Base-by-base conservation (phyloP, 2,329 filamentous ascomycete species). In the Sordariomycetes sp. region DNA sequence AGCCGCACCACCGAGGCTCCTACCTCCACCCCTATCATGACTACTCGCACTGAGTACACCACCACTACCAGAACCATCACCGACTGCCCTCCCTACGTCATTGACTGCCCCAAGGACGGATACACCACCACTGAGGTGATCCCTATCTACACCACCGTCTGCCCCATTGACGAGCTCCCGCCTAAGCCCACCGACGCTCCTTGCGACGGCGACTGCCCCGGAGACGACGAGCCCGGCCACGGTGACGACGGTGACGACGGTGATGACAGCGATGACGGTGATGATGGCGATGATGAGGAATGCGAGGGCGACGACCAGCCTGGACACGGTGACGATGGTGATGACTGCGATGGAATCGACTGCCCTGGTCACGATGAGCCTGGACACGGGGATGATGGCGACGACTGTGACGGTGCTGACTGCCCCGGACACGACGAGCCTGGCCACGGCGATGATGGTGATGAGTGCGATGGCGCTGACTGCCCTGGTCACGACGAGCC, bases 11-110 rank as follows among this genome's bases (percentile, higher is more conserved):
- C n/a, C n/a, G n/a, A n/a, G n/a, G n/a, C n/a, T n/a, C n/a, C n/a
- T 16, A 28, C 25, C n/a, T 8, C 6, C 16, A 21, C 11, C 30
- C 42, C 6, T 14, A 33, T 10, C 28, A 32, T 48, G 34, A 47
- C 45, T 20, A 60, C 57, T 19, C 61, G 56, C 35, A 59, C 57
- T n/a, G 49, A 65, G 34, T 63, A 53, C 47, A 55, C 54, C 33
- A 64, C 58, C 14, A 43, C 43, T 11, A 47, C 73, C 41, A 61
- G 70, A 41, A 78, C 72, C 43, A 60, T 75, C 53, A 75, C 67
- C 47, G 67, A 66, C 26, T 77, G 72, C 53, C 64, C 61, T 31
- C 58, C 70, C 12, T 47, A 48, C 12, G 51, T 64, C 4, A 49
- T 46, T 21, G 46, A 60, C 54, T 64, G 59, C 46, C 58, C 60